Percentiles rank a stretch among this genome's conserved stretches.
These are phyloP conservation scores for Macroventuria anomochaeta DNA, from an alignment of 2,329 filamentous ascomycete genomes.

Conservation along the genomic window DNA sequence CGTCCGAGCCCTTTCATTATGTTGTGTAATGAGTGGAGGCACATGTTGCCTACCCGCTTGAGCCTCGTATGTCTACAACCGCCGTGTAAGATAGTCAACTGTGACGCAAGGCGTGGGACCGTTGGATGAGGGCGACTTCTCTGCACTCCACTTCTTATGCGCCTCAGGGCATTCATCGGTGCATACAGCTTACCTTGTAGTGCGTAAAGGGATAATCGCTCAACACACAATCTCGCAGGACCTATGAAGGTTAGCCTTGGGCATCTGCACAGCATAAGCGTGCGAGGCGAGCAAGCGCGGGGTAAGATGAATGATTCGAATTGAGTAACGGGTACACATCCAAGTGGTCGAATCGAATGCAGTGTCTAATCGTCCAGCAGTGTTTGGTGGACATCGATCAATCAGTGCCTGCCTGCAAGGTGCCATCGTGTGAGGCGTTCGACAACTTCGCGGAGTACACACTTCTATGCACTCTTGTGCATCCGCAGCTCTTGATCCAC, in stretches of 20 bases:
- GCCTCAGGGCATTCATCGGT: background rate
- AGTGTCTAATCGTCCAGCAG: conserved; percentile 27
- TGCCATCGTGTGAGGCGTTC: conserved; percentile 19
- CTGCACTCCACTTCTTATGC: background rate
- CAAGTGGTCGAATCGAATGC: conserved; percentile 16
- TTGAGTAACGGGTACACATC: conserved; percentile 24
- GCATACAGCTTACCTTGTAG: conserved; percentile 7
- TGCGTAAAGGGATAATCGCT: background rate
- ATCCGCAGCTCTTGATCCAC: background rate
- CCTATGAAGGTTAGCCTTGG: background rate
- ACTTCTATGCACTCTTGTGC: conserved; percentile 7
- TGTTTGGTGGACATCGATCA: conserved; percentile 30
- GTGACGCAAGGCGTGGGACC: background rate
- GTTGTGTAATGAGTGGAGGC: too few relatives aligned
- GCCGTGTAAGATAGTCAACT: background rate
- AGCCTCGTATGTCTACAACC: background rate
- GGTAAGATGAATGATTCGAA: conserved; percentile 21
- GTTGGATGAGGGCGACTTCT: background rate
- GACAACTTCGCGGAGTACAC: background rate
- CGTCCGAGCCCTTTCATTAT: too few relatives aligned
- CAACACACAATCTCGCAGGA: background rate
- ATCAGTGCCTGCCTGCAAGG: conserved; percentile 24
- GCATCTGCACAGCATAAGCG: conserved; percentile 6
- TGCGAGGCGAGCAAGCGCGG: conserved; percentile 14
- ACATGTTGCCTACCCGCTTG: background rate